Evolutionary conservation across 2,329 filamentous ascomycete genomes (phyloP), one percentile per base, ranked within the genome.

Genomic region (Fusarium burgessii): DNA sequence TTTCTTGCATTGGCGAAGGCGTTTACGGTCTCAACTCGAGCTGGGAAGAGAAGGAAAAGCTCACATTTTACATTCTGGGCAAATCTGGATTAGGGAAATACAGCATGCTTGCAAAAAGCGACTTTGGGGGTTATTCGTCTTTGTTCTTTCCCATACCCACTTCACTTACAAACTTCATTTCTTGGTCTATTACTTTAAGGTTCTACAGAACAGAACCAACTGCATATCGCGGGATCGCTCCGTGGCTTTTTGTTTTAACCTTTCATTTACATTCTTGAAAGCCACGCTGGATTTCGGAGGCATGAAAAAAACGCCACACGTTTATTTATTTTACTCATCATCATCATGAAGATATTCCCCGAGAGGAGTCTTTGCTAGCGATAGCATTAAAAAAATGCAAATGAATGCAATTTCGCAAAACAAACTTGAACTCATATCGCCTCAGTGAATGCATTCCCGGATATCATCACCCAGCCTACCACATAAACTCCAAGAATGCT

Each of bases 1-100:
- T 55, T 42, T 52, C 35, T 18, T 73, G 70, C 70, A 73, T 73
- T 62, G 70, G 70, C 70, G 57, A 70, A 67, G 70, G 70, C 69
- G 70, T 72, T 70, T 55, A 61, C 38, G 59, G 66, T 40, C 46
- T 68, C 45, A 45, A 35, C 55, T 55, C 33, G 51, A 54, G 52
- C 29, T 41, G 38, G 54, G 61, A 61, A 56, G 33, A 65, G 61
- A 69, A 23, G 43, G 32, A 54, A 59, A 59, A 45, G 46, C 62
- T 66, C 45, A 50, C 5, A 13, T 33, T 47, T 40, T 54, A 51
- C 45, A 51, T 43, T 54, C 47, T 67, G 51, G 56, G 60, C 59
- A 58, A n/a, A 51, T 51, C 23, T n/a, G 47, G 47, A 51, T 17
- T 27, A 51, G 20, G 47, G 33, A 51, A 57, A 60, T 25, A n/a